phyloP scores from a whole-genome alignment of 371 early-diverging fungal species.

The Funneliformis caledonium region DNA sequence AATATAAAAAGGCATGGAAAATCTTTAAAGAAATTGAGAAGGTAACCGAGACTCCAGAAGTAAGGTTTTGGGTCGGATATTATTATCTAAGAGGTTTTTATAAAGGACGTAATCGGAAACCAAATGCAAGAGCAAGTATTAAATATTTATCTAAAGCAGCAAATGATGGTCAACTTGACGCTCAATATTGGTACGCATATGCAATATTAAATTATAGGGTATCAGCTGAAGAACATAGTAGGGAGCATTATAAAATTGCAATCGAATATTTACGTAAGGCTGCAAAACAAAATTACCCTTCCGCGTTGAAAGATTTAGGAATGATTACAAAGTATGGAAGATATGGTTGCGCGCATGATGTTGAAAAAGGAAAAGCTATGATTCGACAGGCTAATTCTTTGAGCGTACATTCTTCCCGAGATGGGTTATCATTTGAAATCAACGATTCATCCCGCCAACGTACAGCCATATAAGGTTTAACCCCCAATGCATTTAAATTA shows the following conservation, averaged over 20 bases:
- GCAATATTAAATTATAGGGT: neutral
- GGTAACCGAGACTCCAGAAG: neutral
- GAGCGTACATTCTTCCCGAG: no score
- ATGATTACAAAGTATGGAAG: neutral
- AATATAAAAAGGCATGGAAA: conserved; percentile 17
- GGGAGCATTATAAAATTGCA: neutral
- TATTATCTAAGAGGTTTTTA: conserved; percentile 14
- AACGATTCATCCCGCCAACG: no score
- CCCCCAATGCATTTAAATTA: no score
- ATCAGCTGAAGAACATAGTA: neutral
- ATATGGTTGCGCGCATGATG: neutral
- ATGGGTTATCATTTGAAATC: no score
- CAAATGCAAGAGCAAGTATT: neutral
- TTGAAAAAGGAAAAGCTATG: conserved; percentile 15
- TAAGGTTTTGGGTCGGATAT: conserved; percentile 13
- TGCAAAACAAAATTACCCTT: neutral
- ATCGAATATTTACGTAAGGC: neutral
- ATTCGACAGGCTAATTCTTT: neutral
- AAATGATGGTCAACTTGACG: neutral
- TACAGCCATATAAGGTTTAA: no score
- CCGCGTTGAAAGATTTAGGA: conserved; percentile 8
- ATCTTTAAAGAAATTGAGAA: neutral
- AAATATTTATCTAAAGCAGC: neutral
- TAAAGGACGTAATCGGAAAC: neutral
- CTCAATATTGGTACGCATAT: conserved; percentile 17